Evolutionary conservation across 1,284 basidiomycete genomes (phyloP), one percentile per base, ranked within the genome.

Genomic region (Leccinum solheimii): DNA sequence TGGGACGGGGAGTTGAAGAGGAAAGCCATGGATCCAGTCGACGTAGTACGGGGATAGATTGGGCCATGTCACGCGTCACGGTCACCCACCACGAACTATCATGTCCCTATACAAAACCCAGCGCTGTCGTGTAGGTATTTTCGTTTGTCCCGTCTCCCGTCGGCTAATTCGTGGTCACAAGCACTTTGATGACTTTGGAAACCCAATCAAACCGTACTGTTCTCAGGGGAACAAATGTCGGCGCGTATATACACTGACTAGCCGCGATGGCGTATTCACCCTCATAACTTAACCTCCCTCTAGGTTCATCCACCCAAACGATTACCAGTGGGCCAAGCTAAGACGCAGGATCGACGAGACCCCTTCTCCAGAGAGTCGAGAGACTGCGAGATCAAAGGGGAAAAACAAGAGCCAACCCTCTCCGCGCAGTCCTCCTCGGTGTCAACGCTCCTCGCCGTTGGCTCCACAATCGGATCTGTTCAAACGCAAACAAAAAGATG

Each of bases 241-340:
- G 84, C 82, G 60, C 64, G 69, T 67, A 61, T 68, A 55, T 50
- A 56, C 55, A 56, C 55, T 34, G 21, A 38, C 63, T 50, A 36
- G 34, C 55, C 55, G 40, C 51, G 45, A 63, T 36, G 34, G 63
- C 36, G 67, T 51, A 38, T 59, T 5, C 56, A 58, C 55, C 48
- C 51, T 48, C 27, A 30, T 59, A 30, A 56, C 59, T 56, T 60
- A 63, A 62, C 57, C 27, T 19, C 32, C 55, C n/a, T 64, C 59
- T 64, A 85, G 83, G 34, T 85, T 84, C 66, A 77, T 85, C 48
- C 83, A 85, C 63, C 83, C 84, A 32, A 73, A 68, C 50, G 82
- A 84, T 66, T 61, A 72, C 43, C 76, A 78, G 59, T 83, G 82
- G 83, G 66, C 69, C 19, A 74, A 72, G 55, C 61, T 73, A 21